Conservation (phyloP, 2,329 filamentous ascomycete genomes). For the Thielaviopsis populi region DNA sequence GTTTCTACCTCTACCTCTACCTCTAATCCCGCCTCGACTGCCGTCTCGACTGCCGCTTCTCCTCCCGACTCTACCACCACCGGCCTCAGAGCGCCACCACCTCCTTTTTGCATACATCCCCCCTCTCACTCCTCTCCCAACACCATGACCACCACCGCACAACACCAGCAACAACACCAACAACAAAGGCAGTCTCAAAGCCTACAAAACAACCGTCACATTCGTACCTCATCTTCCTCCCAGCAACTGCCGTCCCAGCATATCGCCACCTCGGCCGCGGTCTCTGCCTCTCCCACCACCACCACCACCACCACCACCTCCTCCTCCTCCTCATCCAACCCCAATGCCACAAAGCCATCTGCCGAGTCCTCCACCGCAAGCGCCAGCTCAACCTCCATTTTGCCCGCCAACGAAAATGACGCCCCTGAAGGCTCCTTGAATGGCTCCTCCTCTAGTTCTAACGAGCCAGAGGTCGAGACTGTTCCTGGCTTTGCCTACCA, state of each 20-base stretch:
- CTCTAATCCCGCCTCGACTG: background rate
- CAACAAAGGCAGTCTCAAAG: background rate
- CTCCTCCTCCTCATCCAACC: background rate
- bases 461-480: conserved; percentile 30
- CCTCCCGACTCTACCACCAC: background rate
- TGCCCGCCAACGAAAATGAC: conserved; percentile 34
- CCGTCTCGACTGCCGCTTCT: background rate
- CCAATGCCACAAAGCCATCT: conserved; percentile 24
- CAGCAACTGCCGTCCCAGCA: background rate
- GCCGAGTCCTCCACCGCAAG: conserved; percentile 41
- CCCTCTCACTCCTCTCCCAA: background rate
- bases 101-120: background rate
- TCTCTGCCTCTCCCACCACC: too few species aligned
- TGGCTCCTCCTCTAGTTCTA: conserved; percentile 35
- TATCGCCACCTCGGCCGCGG: too few species aligned
- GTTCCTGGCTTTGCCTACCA: conserved; percentile 49
- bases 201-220: background rate
- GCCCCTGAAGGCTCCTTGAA: conserved; percentile 26
- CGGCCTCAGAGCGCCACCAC: background rate
- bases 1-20: background rate
- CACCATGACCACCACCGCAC: background rate
- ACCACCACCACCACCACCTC: background rate
- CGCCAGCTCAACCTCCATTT: conserved; percentile 37
- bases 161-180: background rate
- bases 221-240: background rate